Evolutionary conservation across 305 asterid species (phyloP), one percentile per base, ranked within the genome.

Genomic region (Plantago lanceolata): DNA sequence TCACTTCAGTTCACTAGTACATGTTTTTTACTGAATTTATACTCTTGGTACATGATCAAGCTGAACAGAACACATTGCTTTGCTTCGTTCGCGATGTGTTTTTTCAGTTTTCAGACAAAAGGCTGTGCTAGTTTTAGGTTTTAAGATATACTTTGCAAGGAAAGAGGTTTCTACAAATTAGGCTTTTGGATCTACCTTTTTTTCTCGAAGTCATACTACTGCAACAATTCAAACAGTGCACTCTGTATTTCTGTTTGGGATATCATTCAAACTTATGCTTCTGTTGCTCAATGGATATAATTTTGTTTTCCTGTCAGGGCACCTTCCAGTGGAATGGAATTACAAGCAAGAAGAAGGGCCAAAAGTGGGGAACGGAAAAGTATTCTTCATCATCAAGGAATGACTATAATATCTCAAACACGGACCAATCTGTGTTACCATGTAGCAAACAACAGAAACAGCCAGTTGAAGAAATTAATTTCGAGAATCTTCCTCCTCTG

Each of bases 311-410:
- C 61, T 66, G 57, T 73, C 84, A 90, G 95, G 90, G 73, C 66
- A 76, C 75, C 65, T 76, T 70, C 76, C 84, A 79, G 52, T 88
- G 96, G 96, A 88, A 82, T 69, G 97, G 96, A 72, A 88, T 82
- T 76, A 84, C 85, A 24, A 86, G 89, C 93, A 94, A 94, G 89
- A 94, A 77, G 75, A 84, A 81, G 74, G 97, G 99, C 49, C 99
- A 90, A 73, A 85, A 84, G 75, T 87, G 99, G 99, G 99, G 99
- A 64, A 78, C 62, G 60, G 89, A 85, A 65, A 79, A 71, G 63
- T 68, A 65, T 73, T 71, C 81, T 57, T 71, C 63, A 70, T 70
- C 80, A 72, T 74, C 79, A 60, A 76, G 78, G 70, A 80, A 71
- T 59, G 82, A 82, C 57, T 45, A 61, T 73, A 71, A 79, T 59